These are phyloP conservation scores for Anastatica hierochuntica DNA, from an alignment of 345 rosid genomes.

Conservation along the genomic window DNA sequence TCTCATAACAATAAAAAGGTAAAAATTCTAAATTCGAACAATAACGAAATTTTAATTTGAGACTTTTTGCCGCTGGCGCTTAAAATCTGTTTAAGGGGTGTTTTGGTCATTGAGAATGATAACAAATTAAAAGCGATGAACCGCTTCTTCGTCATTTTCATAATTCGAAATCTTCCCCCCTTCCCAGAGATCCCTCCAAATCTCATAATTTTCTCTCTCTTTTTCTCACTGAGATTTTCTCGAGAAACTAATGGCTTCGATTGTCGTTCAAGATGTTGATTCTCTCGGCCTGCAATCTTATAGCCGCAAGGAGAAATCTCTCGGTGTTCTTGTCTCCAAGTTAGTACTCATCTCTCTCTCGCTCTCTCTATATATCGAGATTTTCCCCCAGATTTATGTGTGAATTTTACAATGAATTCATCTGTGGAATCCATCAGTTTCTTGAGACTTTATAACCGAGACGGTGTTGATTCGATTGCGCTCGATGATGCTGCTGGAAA, in stretches of 20 bases:
- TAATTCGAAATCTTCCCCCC: conserved; percentile 18
- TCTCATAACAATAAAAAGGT: too few species aligned
- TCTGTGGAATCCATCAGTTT: conserved; percentile 30
- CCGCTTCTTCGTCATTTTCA: not conserved
- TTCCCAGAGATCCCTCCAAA: too few species aligned
- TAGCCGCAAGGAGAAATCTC: conserved; percentile 78
- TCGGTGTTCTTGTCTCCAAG: conserved; percentile 69
- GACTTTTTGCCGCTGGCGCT: not conserved
- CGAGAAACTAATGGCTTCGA: conserved; percentile 13
- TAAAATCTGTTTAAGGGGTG: not conserved
- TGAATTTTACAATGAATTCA: too few species aligned
- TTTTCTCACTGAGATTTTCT: too few species aligned
- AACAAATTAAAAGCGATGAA: not conserved
- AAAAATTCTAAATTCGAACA: too few species aligned
- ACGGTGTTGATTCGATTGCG: conserved; percentile 48
- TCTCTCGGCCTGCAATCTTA: conserved; percentile 32
- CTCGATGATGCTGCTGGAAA: conserved; percentile 58
- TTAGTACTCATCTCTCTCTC: conserved; percentile 4
- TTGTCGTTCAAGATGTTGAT: conserved; percentile 26
- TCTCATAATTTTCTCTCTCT: too few species aligned
- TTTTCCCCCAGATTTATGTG: not conserved
- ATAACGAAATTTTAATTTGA: too few species aligned
- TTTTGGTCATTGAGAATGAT: not conserved
- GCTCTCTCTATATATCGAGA: not conserved
- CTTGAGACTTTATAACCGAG: conserved; percentile 46